phyloP scores from a whole-genome alignment of 768 basidiomycete species.

The Psilocybe azurescens region DNA sequence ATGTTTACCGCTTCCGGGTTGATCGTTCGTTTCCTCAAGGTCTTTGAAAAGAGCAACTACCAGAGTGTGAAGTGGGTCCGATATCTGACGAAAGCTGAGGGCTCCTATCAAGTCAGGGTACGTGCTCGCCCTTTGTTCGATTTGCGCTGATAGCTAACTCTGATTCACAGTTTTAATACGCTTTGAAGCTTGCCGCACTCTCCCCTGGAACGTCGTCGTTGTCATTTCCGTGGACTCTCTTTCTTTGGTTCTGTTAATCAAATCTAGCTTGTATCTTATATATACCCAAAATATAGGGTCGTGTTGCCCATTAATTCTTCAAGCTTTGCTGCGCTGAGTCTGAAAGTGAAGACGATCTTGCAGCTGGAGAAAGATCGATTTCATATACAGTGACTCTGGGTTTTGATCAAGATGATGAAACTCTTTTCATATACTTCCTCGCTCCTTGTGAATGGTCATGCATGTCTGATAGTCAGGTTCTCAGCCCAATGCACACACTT shows the following conservation, averaged over 20 bases:
- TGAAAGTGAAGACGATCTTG: too few species aligned
- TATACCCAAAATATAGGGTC: conserved; percentile 1
- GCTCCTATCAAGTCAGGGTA: conserved; percentile 93
- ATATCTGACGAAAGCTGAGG: conserved; percentile 93
- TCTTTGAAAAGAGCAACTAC: conserved; percentile 96
- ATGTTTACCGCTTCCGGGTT: conserved; percentile 99
- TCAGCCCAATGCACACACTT: too few species aligned
- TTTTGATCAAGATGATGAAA: too few species aligned
- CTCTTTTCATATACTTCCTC: background rate
- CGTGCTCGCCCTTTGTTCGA: conserved; percentile 35
- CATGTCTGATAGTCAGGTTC: background rate
- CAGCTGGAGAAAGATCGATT: too few species aligned
- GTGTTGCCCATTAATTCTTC: background rate
- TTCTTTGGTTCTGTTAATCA: background rate
- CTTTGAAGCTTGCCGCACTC: background rate
- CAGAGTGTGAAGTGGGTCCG: conserved; percentile 96
- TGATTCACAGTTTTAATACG: background rate
- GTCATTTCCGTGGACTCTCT: background rate
- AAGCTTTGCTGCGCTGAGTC: background rate
- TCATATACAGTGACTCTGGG: too few species aligned
- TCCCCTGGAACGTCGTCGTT: background rate
- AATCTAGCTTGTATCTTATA: conserved; percentile 5
- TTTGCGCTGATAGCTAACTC: background rate
- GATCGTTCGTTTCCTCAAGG: conserved; percentile 96
- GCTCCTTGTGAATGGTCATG: background rate